phyloP scores from a whole-genome alignment of 176 grass and related monocot species.

The Olyra latifolia region DNA sequence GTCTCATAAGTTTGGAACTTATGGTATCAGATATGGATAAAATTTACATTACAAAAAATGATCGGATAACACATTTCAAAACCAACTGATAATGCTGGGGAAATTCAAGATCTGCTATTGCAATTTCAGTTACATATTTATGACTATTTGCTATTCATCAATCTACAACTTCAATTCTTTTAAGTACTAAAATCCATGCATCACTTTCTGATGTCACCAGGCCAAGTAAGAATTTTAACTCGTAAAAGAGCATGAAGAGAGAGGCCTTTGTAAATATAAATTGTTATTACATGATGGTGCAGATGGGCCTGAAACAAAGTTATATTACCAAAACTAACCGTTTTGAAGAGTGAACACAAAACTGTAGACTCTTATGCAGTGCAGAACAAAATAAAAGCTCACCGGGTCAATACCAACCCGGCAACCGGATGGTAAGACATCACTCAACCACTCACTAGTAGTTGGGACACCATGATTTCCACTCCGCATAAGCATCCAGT shows the following conservation, averaged over 20 bases:
- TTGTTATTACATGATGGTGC: background rate
- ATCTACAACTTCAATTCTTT: background rate
- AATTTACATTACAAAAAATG: background rate
- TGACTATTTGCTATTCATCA: background rate
- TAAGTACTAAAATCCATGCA: background rate
- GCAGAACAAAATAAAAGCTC: conserved; percentile 46
- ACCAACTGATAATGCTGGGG: background rate
- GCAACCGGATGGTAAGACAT: conserved; percentile 74
- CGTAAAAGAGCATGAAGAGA: background rate
- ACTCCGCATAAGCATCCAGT: conserved; percentile 89
- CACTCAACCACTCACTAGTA: conserved; percentile 86
- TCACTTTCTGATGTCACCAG: background rate
- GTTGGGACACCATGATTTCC: conserved; percentile 84
- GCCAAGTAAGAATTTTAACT: background rate
- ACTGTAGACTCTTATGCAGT: background rate
- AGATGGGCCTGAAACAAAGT: background rate
- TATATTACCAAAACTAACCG: background rate
- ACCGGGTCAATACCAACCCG: conserved; percentile 97
- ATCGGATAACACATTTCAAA: conserved; percentile 9
- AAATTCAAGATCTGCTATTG: background rate
- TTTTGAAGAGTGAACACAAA: background rate
- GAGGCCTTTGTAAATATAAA: background rate
- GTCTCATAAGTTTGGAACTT: background rate
- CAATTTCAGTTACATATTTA: background rate
- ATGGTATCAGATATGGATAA: background rate